Evolutionary conservation across 345 rosid genomes (phyloP), one percentile per base, ranked within the genome.

Genomic region (Corchorus olitorius): DNA sequence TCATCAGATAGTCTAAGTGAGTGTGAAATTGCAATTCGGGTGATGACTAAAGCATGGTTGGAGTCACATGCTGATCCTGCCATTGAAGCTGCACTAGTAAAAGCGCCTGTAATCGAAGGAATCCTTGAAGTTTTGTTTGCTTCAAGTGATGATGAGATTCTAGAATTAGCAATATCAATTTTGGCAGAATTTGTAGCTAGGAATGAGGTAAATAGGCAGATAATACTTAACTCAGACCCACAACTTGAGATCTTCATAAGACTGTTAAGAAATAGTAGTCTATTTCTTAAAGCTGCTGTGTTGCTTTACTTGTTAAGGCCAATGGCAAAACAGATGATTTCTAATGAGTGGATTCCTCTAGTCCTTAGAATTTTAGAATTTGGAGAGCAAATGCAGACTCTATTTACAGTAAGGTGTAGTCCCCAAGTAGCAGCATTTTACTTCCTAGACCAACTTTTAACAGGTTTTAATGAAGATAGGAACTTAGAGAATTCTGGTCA

Each of bases 291-390:
- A 70, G 88, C 90, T 22, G 82, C 90, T n/a, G 82, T 86, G 77
- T 78, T 90, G 75, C 89, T 90, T 58, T 86, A 89, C 78, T 84
- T 78, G 35, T 62, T 86, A 81, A 89, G 81, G 79, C 92, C 92
- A 5, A 78, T 75, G 84, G 89, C 94, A 17, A 90, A 89, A 43
- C 91, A 88, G 79, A 87, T 89, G 92, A 84, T 86, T 75, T 87
- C 92, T 1, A 59, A 76, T 0, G 91, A 86, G 48, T 90, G 91
- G 91, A 79, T 90, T 34, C 84, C 89, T n/a, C 50, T 90, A 37
- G 68, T 79, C 37, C 94, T 90, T 49, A 72, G 94, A 73, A 88
- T 90, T 62, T 71, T 90, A 16, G 94, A 90, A 58, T 89, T 90
- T 6, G 92, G 91, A 13, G 88, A 84, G 41, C 91, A 85, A 63